phyloP scores from a whole-genome alignment of 2,329 filamentous ascomycete genomes.

The Neurospora crassa region DNA sequence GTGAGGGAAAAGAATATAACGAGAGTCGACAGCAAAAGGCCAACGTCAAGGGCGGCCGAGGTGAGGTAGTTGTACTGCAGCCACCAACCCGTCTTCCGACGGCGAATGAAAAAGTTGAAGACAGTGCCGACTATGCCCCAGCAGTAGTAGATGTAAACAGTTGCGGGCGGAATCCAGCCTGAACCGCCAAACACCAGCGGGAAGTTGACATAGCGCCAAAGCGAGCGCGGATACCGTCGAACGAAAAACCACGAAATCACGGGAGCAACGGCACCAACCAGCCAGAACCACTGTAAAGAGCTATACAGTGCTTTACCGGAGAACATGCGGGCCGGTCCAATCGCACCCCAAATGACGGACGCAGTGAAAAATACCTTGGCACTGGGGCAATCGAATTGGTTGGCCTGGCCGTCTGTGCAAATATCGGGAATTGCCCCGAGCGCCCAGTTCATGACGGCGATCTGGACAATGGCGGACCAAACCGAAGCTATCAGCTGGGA shows the following conservation, averaged over 20 bases:
- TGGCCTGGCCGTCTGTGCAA: constrained; percentile 43
- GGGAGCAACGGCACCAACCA: constrained; percentile 54
- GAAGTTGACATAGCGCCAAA: constrained; percentile 56
- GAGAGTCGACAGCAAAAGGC: constrained; percentile 55
- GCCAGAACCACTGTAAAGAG: constrained; percentile 60
- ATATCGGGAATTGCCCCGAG: constrained; percentile 52
- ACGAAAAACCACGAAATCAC: constrained; percentile 54
- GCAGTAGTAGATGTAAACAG: constrained; percentile 59
- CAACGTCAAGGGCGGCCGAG: constrained; percentile 61
- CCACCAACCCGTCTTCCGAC: constrained; percentile 63
- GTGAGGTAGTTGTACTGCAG: constrained; percentile 69
- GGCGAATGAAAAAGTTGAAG: constrained; percentile 60
- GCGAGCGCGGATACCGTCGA: constrained; percentile 49
- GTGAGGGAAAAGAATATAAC: constrained; percentile 62
- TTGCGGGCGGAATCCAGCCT: constrained; percentile 57
- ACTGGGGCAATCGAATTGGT: constrained; percentile 47
- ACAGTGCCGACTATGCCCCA: constrained; percentile 59
- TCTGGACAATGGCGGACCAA: constrained; percentile 53
- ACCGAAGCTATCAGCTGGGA: constrained; percentile 50
- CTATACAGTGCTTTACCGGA: constrained; percentile 52
- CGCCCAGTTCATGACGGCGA: constrained; percentile 58
- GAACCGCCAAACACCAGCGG: constrained; percentile 61
- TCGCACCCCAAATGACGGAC: constrained; percentile 64
- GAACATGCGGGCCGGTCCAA: constrained; percentile 63
- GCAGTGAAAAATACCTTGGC: constrained; percentile 55